phyloP scores from a whole-genome alignment of 345 rosid genomes.

The Excoecaria cochinchinensis region DNA sequence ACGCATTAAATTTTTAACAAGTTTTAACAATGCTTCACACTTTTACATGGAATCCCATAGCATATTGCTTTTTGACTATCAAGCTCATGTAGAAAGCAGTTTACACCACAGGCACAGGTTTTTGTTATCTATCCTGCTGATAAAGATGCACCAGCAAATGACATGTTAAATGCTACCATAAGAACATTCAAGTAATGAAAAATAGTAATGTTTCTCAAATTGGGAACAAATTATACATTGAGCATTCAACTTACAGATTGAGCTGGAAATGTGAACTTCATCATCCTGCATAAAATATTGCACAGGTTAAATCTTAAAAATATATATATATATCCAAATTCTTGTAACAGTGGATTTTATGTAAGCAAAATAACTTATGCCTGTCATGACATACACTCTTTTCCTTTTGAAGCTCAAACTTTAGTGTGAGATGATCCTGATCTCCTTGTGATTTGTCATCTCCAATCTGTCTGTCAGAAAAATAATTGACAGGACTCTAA shows the following conservation, averaged over 20 bases:
- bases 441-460: constrained; percentile 27
- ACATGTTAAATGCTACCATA: neutral
- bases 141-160: neutral
- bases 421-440: constrained; percentile 29
- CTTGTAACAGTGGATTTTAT: constrained; percentile 9
- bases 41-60: neutral
- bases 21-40: neutral
- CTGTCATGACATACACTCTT: constrained; percentile 39
- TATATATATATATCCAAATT: constrained; percentile 2
- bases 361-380: constrained; percentile 13
- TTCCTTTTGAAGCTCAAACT: constrained; percentile 29
- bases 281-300: constrained; percentile 47
- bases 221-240: neutral
- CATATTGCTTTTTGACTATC: neutral
- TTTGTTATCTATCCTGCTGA: neutral
- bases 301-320: constrained; percentile 14
- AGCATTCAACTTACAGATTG: constrained; percentile 45
- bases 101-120: neutral
- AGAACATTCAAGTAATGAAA: neutral
- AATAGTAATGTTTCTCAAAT: neutral
- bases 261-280: constrained; percentile 43
- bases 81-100: neutral
- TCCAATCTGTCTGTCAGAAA: constrained; percentile 56
- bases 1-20: neutral
- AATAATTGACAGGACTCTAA: constrained; percentile 32